phyloP scores from a whole-genome alignment of 352 stramenopile genomes.

The Globisporangium irregulare region DNA sequence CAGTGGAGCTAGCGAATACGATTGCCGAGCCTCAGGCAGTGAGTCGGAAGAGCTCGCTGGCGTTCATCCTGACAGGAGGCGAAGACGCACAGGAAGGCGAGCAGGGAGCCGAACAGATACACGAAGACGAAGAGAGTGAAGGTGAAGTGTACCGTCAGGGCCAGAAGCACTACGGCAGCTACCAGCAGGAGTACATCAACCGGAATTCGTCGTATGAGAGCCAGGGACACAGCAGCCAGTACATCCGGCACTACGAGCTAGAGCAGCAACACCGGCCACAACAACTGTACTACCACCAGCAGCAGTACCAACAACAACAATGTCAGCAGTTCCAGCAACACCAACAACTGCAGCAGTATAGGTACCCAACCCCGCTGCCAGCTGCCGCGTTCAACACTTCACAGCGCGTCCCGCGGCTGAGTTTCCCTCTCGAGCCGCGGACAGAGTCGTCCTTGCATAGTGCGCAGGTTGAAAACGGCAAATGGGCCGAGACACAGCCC shows the following conservation, averaged over 20 bases:
- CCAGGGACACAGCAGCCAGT: neutral
- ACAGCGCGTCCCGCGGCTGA: neutral
- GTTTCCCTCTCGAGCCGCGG: conserved; percentile 4
- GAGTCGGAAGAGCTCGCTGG: neutral
- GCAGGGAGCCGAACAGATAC: too few relatives aligned
- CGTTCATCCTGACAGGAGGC: neutral
- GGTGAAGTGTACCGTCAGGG: neutral
- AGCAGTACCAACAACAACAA: neutral
- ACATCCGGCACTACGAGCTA: neutral
- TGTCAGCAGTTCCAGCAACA: too few relatives aligned
- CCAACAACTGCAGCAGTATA: neutral
- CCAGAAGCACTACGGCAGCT: neutral
- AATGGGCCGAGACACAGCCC: neutral
- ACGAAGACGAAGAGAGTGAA: neutral
- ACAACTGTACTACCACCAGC: neutral
- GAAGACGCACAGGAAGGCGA: too few relatives aligned
- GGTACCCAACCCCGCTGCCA: neutral
- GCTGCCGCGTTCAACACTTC: neutral
- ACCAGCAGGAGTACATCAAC: neutral
- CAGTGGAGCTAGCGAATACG: too few relatives aligned
- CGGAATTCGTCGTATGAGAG: neutral
- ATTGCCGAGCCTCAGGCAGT: neutral
- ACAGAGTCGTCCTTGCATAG: neutral
- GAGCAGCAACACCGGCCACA: neutral
- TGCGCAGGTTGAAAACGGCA: neutral